Evolutionary conservation across 2,329 filamentous ascomycete genomes (phyloP), one percentile per base, ranked within the genome.

Genomic region (Neofusicoccum laricinum): DNA sequence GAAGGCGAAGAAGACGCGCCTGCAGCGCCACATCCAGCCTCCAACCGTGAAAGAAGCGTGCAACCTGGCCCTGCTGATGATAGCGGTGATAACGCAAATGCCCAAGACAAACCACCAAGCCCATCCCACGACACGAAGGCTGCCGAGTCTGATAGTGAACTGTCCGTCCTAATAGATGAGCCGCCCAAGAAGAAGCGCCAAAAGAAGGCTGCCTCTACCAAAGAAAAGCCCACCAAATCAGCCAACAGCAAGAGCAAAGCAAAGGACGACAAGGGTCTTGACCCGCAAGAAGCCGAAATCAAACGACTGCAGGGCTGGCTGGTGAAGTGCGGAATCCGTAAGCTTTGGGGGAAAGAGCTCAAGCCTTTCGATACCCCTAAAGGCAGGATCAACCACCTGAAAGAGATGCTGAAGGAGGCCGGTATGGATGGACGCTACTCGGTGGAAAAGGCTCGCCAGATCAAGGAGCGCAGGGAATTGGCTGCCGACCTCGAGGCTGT

Each of bases 351-450:
- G 57, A 88, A 90, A 67, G 92, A 97, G 77, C 84, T 99, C 32
- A 91, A 91, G 75, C 82, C 87, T 63, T 93, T 86, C 71, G 85
- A 88, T 63, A 90, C 93, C 25, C 74, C 84, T 3, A 90, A 88
- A 19, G 91, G 87, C 57, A 97, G 97, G 81, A 91, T 97, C 67
- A 84, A 83, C 61, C 92, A 97, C 73, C 82, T 99, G 7, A 91
- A 87, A 73, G 80, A 80, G 11, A 90, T 96, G 88, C 84, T 99
- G 30, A 83, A 84, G 38, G 92, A 96, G 34, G 82, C 88, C 4
- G 95, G 94, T 38, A 97, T 98, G 91, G 88, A 88, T 1, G 94
- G 93, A 0, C 87, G 94, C 15, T 97, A 92, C 77, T 96, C 92
- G 0, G 85, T 90, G 70, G 88, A 92, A 46, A 94, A 90, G 71